Evolutionary conservation across 1,139 yeast genomes (phyloP), one percentile per base, ranked within the genome.

Genomic region (Suhomyces atakaporum): DNA sequence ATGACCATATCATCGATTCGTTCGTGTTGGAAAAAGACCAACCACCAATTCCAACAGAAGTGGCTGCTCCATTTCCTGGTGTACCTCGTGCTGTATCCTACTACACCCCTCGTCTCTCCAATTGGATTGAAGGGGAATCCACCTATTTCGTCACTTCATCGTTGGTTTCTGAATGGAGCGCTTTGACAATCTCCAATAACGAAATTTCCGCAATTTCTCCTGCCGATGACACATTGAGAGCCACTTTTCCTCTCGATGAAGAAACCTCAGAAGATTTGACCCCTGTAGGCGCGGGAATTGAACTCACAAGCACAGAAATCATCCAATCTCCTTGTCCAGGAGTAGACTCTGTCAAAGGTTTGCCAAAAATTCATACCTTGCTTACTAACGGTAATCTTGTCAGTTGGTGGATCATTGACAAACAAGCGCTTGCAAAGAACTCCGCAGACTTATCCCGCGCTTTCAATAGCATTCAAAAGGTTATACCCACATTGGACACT

Each of bases 161-260:
- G 0, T 69, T 77, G 22, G 78, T 92, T 0, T 72, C 83, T 3
- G 92, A 84, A 39, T 43, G 48, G 46, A 19, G 32, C 3, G 32
- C 79, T 0, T 49, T 81, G 0, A 42, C 71, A 13, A 57, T 73
- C 1, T 8, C 19, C n/a, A 13, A 16, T n/a, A 14, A 16, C 12
- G 24, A 18, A 3, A 50, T 59, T 1, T 49, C 56, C 1, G 60
- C 34, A 2, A 15, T 69, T 27, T 61, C 54, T 24, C 79, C 81
- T 15, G 58, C 73, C 3, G 85, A 83, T 47, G 96, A 88, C 51
- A 66, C 81, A 3, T 78, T 77, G 45, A 71, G 85, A 35, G 92
- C 95, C 0, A 74, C 76, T 10, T 66, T 86, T 45, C 95, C 96
- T 1, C 65, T 86, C 45, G 77, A 76, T 53, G 81, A 77, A 11